phyloP scores from a whole-genome alignment of 345 rosid genomes.

The Eucalyptus erythrocorys region DNA sequence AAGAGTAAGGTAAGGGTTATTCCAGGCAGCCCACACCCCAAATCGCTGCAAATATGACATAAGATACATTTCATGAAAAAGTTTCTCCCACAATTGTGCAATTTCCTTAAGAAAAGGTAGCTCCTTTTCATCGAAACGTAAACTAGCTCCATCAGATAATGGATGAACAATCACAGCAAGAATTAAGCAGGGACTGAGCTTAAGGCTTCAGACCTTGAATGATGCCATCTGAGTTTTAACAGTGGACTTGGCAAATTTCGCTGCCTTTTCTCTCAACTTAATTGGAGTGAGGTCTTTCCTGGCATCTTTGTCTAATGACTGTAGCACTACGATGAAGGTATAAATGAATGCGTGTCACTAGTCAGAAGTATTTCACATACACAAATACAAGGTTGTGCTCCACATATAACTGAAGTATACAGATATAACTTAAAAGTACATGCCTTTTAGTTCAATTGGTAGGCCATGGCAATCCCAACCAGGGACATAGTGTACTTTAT shows the following conservation, averaged over 20 bases:
- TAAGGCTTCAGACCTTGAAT: constrained; percentile 50
- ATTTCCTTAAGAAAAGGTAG: background rate
- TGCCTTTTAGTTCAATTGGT: constrained; percentile 96
- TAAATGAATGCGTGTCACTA: background rate
- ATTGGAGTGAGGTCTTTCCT: constrained; percentile 77
- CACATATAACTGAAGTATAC: background rate
- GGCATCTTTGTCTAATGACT: constrained; percentile 76
- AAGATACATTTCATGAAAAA: background rate
- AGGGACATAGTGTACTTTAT: constrained; percentile 75
- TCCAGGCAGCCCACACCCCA: constrained; percentile 99
- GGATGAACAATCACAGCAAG: background rate
- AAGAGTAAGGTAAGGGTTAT: constrained; percentile 72
- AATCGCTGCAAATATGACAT: constrained; percentile 49
- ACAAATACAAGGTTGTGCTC: background rate
- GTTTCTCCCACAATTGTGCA: background rate
- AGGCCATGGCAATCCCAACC: constrained; percentile 99
- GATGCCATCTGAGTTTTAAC: constrained; percentile 92
- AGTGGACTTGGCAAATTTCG: constrained; percentile 88
- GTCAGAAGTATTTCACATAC: background rate
- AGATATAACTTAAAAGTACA: constrained; percentile 6
- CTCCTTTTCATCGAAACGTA: background rate
- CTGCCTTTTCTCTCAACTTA: constrained; percentile 88
- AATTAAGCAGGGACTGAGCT: background rate
- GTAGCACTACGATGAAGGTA: constrained; percentile 67
- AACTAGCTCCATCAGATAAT: background rate